These are phyloP conservation scores for Dipteronia dyeriana DNA, from an alignment of 345 rosid genomes.

Conservation along the genomic window DNA sequence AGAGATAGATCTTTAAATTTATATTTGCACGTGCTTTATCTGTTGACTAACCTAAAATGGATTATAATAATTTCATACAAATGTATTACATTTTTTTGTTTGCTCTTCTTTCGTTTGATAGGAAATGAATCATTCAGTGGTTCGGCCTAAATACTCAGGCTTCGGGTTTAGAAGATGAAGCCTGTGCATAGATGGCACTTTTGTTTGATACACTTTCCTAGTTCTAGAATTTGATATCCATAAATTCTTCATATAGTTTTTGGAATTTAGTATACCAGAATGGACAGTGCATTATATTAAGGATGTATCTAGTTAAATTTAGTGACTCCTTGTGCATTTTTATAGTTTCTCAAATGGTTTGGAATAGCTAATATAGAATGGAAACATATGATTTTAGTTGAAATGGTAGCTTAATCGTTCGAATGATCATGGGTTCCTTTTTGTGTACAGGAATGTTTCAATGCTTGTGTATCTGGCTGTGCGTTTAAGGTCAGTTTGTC, in stretches of 20 bases:
- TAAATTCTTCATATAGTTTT: not conserved
- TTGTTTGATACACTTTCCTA: not conserved
- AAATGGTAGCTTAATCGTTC: not conserved
- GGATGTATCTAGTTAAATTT: not conserved
- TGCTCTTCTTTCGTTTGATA: not conserved
- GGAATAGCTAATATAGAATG: not conserved
- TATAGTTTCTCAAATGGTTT: not conserved
- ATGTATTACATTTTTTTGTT: not conserved
- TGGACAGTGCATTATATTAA: not conserved
- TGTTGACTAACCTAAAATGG: not conserved
- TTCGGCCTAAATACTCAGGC: not conserved
- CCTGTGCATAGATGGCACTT: not conserved
- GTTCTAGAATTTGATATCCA: not conserved
- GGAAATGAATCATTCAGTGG: not conserved
- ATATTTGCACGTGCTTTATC: not conserved
- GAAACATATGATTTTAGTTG: not conserved
- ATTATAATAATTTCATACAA: not conserved
- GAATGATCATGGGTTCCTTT: not conserved
- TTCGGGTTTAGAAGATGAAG: not conserved
- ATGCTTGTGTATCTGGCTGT: slow-evolving; percentile 89
- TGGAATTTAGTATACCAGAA: not conserved
- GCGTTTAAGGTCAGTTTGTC: slow-evolving; percentile 71
- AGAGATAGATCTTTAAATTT: not conserved
- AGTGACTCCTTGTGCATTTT: not conserved
- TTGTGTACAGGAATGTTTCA: slow-evolving; percentile 74